These are phyloP conservation scores for Curvularia hawaiiensis DNA, from an alignment of 2,329 filamentous ascomycete genomes.

Conservation along the genomic window DNA sequence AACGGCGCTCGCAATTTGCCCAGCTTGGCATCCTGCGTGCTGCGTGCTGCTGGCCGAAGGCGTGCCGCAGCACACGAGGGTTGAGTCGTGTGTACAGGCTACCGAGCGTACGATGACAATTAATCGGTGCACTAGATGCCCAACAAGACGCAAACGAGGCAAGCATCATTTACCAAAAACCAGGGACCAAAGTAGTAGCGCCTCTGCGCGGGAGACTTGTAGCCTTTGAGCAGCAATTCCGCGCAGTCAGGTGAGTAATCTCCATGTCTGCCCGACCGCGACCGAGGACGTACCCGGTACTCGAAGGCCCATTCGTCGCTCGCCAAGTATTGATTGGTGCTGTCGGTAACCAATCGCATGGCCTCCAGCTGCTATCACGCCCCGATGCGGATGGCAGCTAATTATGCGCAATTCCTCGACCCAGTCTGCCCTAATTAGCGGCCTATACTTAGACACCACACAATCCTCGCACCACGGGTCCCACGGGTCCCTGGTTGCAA, in stretches of 20 bases:
- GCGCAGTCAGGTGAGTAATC: constrained; percentile 44
- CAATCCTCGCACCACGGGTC: neutral
- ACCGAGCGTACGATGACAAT: constrained; percentile 6
- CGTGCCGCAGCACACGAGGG: constrained; percentile 8
- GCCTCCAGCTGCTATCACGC: constrained; percentile 9
- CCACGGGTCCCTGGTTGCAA: neutral
- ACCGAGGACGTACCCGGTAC: constrained; percentile 34
- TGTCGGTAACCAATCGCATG: constrained; percentile 44
- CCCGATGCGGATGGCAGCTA: constrained; percentile 22
- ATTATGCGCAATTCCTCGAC: constrained; percentile 39
- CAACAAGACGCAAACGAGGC: constrained; percentile 18
- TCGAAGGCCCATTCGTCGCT: constrained; percentile 42
- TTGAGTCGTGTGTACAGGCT: constrained; percentile 5
- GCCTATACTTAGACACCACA: constrained; percentile 36
- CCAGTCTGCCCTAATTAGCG: constrained; percentile 36
- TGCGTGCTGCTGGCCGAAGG: constrained; percentile 7
- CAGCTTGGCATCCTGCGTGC: constrained; percentile 9
- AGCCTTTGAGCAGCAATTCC: constrained; percentile 25
- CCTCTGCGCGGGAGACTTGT: constrained; percentile 13
- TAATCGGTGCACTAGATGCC: constrained; percentile 8
- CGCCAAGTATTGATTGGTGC: constrained; percentile 42
- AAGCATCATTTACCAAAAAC: constrained; percentile 23
- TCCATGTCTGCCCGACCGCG: constrained; percentile 10
- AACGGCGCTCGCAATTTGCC: constrained; percentile 19
- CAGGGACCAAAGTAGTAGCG: constrained; percentile 20